Evolutionary conservation across 2,329 filamentous ascomycete species (phyloP), one percentile per base, ranked within the genome.

Genomic region (Fusarium xyrophilum): DNA sequence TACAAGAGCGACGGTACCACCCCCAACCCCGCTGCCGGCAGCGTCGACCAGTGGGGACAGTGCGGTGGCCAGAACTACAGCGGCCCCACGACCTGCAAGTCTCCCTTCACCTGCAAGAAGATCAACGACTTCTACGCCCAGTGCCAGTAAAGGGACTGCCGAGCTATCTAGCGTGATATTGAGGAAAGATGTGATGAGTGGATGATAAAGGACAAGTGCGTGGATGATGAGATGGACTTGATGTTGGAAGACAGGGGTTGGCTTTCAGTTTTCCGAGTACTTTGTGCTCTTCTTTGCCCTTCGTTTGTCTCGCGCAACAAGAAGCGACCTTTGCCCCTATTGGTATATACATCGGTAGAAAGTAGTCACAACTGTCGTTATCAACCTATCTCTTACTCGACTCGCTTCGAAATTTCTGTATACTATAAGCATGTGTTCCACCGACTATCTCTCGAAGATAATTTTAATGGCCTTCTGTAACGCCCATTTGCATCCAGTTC

Each of bases 41-140:
- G 47, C 23, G 71, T 73, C 14, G 69, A 70, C 7, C 75, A 73
- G 50, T 82, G 73, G 50, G 78, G 73, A 8, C 79, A 81, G 68
- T 82, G 80, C 43, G 80, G 79, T 23, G 80, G 81, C 8, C 61
- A 21, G 46, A 75, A 71, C 33, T 82, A 70, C 63, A 75, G 48
- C 17, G 81, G 81, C 25, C 71, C 77, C 38, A 81, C 74, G 4
- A 65, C 57, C 7, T 83, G 81, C 67, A 74, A 62, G 28, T 68
- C 74, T 21, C 76, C 76, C 15, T 77, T 59, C 33, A 80, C 74
- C 21, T 83, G 81, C 75, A 74, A 68, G 40, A 75, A 73, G 50
- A 36, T 74, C 56, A 83, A 82, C 72, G 73, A 75, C 43, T 82
- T 70, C 65, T 83, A 82, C 74, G 78, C 57, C 19, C 81, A 83